Conservation (phyloP, 306 rosid species). For the Lathyrus tuberosus region DNA sequence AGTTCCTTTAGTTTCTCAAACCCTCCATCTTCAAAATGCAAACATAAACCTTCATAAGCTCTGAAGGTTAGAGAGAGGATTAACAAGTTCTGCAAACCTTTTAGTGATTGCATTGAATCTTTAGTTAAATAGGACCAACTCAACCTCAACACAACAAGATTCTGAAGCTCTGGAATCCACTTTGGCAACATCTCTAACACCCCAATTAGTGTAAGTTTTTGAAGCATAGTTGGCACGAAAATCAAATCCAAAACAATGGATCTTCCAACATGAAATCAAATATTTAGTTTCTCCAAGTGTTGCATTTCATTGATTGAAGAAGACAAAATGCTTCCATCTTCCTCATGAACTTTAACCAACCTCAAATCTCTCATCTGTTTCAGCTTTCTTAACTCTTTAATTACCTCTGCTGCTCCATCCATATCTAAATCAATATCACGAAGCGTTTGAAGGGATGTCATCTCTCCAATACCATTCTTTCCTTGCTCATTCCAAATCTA, state of each 20-base stretch:
- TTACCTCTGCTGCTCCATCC: too few relatives aligned
- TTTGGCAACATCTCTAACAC: neutral
- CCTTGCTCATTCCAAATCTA: too few relatives aligned
- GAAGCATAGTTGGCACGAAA: neutral
- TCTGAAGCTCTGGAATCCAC: neutral
- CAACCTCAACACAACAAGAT: neutral
- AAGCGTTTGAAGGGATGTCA: constrained; percentile 5
- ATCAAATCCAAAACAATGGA: neutral
- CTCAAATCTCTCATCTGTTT: too few relatives aligned
- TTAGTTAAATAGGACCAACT: accelerated
- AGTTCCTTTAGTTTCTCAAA: too few relatives aligned
- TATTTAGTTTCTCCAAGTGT: too few relatives aligned
- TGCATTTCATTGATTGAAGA: too few relatives aligned
- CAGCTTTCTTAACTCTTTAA: too few relatives aligned
- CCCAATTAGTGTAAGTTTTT: accelerated
- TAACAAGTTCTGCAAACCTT: neutral
- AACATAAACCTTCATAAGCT: neutral
- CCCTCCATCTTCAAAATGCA: constrained; percentile 20
- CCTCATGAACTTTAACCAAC: too few relatives aligned
- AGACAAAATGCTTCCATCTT: too few relatives aligned
- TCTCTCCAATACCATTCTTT: neutral
- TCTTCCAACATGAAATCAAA: too few relatives aligned
- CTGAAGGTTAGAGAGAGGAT: accelerated
- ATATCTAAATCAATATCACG: too few relatives aligned
- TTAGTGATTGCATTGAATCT: neutral